phyloP scores from a whole-genome alignment of 2,329 filamentous ascomycete species.

The Colletotrichum horii region DNA sequence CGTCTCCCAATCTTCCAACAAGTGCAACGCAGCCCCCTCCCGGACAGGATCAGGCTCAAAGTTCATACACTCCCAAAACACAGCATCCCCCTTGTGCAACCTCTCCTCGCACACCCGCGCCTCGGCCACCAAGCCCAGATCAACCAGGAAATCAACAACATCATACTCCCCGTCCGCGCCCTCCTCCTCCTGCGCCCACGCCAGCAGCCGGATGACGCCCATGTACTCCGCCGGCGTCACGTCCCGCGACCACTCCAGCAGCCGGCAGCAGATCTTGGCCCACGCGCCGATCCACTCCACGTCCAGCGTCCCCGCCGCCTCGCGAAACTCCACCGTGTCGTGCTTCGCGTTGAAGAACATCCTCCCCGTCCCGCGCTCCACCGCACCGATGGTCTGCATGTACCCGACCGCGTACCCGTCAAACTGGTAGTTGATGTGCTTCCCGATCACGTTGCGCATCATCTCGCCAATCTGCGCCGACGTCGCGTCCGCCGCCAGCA shows the following conservation, averaged over 20 bases:
- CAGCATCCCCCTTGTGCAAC: slow-evolving; percentile 27
- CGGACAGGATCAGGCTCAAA: not conserved
- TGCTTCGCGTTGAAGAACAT: not conserved
- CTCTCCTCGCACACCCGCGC: slow-evolving; percentile 29
- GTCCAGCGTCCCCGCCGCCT: slow-evolving; percentile 38
- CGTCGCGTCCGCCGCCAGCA: slow-evolving; percentile 10
- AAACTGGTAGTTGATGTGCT: slow-evolving; percentile 18
- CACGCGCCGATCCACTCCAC: slow-evolving; percentile 37
- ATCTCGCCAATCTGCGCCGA: slow-evolving; percentile 11
- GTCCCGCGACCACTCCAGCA: slow-evolving; percentile 32
- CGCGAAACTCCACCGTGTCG: slow-evolving; percentile 41
- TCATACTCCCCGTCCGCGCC: slow-evolving; percentile 33
- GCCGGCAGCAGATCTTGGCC: slow-evolving; percentile 36
- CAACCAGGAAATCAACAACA: slow-evolving; percentile 38
- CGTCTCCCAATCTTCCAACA: not conserved
- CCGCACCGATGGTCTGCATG: not conserved
- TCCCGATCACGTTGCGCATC: not conserved
- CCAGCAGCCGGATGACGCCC: slow-evolving; percentile 27
- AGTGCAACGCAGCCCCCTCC: not conserved
- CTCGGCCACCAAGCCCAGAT: slow-evolving; percentile 36
- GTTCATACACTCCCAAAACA: slow-evolving; percentile 28
- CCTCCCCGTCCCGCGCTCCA: not conserved
- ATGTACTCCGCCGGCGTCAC: slow-evolving; percentile 33
- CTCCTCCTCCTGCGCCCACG: slow-evolving; percentile 22
- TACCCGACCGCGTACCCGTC: not conserved